Evolutionary conservation across 441 rosid genomes (phyloP), one percentile per base, ranked within the genome.

Genomic region (Eugenia klotzschiana): DNA sequence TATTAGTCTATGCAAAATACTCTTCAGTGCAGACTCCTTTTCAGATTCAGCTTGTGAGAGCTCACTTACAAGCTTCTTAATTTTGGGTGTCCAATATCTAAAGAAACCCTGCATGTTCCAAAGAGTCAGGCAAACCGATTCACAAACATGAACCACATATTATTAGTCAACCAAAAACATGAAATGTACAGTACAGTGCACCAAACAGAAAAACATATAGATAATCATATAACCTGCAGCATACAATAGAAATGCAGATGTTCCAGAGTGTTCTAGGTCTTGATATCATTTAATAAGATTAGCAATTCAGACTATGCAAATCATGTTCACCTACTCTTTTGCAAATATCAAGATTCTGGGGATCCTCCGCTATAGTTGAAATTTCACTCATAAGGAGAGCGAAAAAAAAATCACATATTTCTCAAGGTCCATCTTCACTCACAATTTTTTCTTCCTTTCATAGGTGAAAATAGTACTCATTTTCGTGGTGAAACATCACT

Each of bases 21-120:
- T 92, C 89, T 91, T 95, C 85, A 97, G 89, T 29, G 94, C 87
- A 3, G 89, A 84, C 87, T 96, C 98, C 88, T 94, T 94, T 84
- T 93, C 98, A 88, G 95, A 90, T 90, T 93, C 95, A 86, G 97
- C 94, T 87, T 92, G 94, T 57, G 97, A 91, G 77, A 93, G 95
- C 88, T 93, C 95, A 83, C 87, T 92, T 83, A 94, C 77, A 82
- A 89, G 84, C 87, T 91, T 93, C 90, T 94, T 97, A 86, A 93
- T 94, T 84, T 87, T 89, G 60, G 94, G 92, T 86, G 91, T 90
- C 95, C 95, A 94, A 88, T 93, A 93, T 82, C 97, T 93, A 87
- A 86, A 92, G 88, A 91, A 90, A 51, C 99, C 98, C 99, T 97
- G 93, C 82, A 90, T 79, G 83, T 51, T 77, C 50, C 82, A 26